These are phyloP conservation scores for Artemisia annua DNA, from an alignment of 129 eudicot species.

Conservation along the genomic window DNA sequence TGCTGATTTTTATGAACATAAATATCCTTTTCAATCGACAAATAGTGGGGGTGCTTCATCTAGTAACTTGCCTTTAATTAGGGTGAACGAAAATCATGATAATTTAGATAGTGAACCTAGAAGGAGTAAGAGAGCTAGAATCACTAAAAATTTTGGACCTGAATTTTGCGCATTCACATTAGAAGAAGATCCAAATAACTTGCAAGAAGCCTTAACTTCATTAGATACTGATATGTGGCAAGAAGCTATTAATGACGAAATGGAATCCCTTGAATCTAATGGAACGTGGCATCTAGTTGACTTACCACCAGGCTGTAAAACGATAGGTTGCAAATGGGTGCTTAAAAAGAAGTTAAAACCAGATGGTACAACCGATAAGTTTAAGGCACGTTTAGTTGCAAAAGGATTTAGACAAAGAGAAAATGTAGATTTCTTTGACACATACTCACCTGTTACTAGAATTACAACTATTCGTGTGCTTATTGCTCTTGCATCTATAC, in stretches of 20 bases:
- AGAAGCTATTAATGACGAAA: background rate
- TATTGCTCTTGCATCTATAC: too few relatives aligned
- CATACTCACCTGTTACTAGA: too few relatives aligned
- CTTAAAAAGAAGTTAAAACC: background rate
- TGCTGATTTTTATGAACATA: too few relatives aligned
- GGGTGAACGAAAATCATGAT: background rate
- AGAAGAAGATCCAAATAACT: background rate
- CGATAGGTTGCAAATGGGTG: too few relatives aligned
- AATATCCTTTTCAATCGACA: too few relatives aligned
- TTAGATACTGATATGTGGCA: background rate
- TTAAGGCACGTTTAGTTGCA: background rate
- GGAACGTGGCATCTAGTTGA: too few relatives aligned
- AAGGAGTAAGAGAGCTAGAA: background rate
- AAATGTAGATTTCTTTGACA: background rate
- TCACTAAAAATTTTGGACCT: background rate
- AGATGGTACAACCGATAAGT: background rate
- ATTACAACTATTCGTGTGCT: too few relatives aligned
- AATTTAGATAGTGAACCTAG: slow-evolving; percentile 1
- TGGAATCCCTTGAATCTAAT: background rate
- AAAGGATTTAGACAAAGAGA: background rate
- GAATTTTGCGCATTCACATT: background rate
- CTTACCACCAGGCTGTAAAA: too few relatives aligned
- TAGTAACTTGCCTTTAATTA: too few relatives aligned
- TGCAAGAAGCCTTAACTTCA: background rate
- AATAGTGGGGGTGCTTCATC: too few relatives aligned